Conservation (phyloP, 148 eudicot genomes). For the Spergularia marina region DNA sequence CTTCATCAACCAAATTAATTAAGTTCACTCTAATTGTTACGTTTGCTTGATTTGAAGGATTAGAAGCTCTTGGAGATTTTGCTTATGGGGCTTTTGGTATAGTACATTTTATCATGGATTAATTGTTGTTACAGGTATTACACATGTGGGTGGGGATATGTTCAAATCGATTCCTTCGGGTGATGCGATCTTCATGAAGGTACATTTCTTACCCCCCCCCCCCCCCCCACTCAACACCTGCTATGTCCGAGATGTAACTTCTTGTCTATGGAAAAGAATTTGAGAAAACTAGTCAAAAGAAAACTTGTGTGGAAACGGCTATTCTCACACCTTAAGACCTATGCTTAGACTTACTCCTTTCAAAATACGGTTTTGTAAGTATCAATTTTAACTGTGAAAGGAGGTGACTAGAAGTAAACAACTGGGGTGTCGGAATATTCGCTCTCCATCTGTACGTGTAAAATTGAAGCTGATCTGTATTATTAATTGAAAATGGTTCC, state of each 20-base stretch:
- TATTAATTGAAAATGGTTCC: neutral
- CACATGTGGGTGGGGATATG: conserved; percentile 60
- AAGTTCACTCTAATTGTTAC: neutral
- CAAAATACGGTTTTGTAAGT: too few relatives aligned
- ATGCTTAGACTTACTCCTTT: too few relatives aligned
- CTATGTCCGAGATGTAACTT: neutral
- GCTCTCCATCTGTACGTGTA: neutral
- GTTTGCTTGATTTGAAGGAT: too few relatives aligned
- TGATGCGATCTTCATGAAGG: conserved; percentile 66
- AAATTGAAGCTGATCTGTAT: neutral
- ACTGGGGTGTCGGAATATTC: too few relatives aligned
- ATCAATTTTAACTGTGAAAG: too few relatives aligned
- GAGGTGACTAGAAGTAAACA: too few relatives aligned
- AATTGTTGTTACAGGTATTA: conserved; percentile 35
- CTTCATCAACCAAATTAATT: neutral
- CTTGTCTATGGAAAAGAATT: neutral
- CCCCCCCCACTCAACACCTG: neutral
- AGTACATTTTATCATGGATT: neutral
- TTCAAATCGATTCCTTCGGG: conserved; percentile 48
- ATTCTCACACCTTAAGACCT: too few relatives aligned
- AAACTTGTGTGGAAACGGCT: too few relatives aligned
- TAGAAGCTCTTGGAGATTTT: too few relatives aligned
- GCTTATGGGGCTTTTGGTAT: too few relatives aligned
- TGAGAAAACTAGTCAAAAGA: too few relatives aligned
- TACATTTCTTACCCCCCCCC: conserved; percentile 10